Base-by-base conservation (phyloP, 306 rosid genomes). In the Astragalus membranaceus region DNA sequence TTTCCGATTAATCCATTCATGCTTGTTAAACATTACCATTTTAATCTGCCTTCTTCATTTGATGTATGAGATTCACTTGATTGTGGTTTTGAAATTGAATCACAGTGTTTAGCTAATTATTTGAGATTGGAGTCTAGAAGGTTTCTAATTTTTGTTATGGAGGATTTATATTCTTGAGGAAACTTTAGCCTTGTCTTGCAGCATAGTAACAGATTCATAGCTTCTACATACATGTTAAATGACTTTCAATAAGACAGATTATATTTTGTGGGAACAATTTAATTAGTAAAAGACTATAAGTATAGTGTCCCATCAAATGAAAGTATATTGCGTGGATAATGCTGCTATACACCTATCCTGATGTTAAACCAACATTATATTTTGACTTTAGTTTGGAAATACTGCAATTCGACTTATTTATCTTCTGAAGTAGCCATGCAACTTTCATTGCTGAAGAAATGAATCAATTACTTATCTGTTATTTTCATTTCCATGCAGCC, bases 401-500 rank as follows among this genome's bases (percentile, higher is more conserved):
- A 62, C 42, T 63, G 35, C 68, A 58, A 26, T 64, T 78, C 29
- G 3, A 55, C 35, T 47, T 11, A 7, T 39, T 67, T 73, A 13
- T 43, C 36, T 60, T 7, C 35, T 10, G 41, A 62, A 60, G 76
- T 43, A 49, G 13, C 48, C 26, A 11, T 41, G 5, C 67, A 6
- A 4, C 17, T 74, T 46, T 49, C 56, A 10, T 64, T 37, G 62
- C 16, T 26, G 74, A 56, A 68, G 56, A 35, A 39, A 55, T 52
- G 10, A 35, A 26, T 14, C 60, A 16, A 23, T 72, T 64, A 50
- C 85, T 73, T 49, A 65, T 69, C 30, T 71, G 59, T 67, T 7
- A 10, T 60, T 78, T 80, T 78, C 79, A 63, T 80, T 80, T 56
- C 8, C 29, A 14, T 83, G 92, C 92, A 94, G 99, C 99, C 99